Evolutionary conservation across 345 rosid species (phyloP).

Genomic region (Mangifera indica): DNA sequence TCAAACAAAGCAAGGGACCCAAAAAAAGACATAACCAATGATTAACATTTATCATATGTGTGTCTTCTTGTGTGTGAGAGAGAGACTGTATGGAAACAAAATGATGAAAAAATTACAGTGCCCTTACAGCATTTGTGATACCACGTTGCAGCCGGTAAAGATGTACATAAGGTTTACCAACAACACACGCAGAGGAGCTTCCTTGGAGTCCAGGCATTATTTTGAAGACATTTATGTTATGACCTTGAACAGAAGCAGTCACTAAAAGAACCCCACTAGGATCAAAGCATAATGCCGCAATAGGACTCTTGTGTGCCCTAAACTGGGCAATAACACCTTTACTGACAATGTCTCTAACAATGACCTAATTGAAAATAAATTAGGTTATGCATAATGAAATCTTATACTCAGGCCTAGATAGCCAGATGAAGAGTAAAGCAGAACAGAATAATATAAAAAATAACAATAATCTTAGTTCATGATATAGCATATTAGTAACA

Average conservation of each 20-base stretch:
- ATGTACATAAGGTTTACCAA: constrained; percentile 53
- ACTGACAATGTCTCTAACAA: constrained; percentile 73
- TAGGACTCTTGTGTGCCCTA: constrained; percentile 87
- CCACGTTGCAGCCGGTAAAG: constrained; percentile 94
- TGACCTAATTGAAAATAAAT: constrained; percentile 50
- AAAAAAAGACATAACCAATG: neutral
- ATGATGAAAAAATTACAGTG: neutral
- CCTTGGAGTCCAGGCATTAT: constrained; percentile 59
- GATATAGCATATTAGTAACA: neutral
- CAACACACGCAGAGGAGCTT: constrained; percentile 40
- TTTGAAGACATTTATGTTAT: constrained; percentile 83
- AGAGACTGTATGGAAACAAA: neutral
- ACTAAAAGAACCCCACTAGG: constrained; percentile 89
- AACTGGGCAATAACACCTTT: constrained; percentile 73
- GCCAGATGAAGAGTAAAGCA: neutral
- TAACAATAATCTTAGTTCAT: neutral
- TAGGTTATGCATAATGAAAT: neutral
- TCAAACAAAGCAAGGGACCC: constrained; percentile 1
- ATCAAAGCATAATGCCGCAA: constrained; percentile 88
- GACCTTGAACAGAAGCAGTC: constrained; percentile 91
- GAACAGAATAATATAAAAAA: neutral
- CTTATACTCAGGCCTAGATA: neutral
- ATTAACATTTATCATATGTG: no score
- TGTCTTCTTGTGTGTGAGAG: no score
- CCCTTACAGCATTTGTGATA: constrained; percentile 85